Conservation (phyloP, 83 land plant species). For the Diphasiastrum complanatum region DNA sequence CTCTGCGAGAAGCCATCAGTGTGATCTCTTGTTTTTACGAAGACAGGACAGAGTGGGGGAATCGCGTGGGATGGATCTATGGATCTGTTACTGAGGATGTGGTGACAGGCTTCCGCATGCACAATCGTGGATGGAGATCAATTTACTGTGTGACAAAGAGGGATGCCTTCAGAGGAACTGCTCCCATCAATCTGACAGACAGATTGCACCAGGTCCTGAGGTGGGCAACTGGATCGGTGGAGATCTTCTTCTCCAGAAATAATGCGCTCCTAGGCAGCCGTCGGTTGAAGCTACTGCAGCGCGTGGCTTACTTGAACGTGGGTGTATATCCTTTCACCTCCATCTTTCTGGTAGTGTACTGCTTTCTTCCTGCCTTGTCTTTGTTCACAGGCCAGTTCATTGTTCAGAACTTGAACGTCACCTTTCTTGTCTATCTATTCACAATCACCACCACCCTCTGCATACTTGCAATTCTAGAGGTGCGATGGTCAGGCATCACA, state of each 20-base stretch:
- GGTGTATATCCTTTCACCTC: slow-evolving; percentile 3
- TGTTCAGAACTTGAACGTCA: slow-evolving; percentile 10
- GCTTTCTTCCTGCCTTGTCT: slow-evolving; percentile 20
- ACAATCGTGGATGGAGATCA: slow-evolving; percentile 21
- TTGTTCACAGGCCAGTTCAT: slow-evolving; percentile 2
- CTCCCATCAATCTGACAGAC: slow-evolving; percentile 24
- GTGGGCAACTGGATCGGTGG: slow-evolving; percentile 18
- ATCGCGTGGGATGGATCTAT: slow-evolving; percentile 22
- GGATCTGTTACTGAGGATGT: too few species aligned
- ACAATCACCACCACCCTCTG: slow-evolving; percentile 14
- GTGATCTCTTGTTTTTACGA: slow-evolving; percentile 43
- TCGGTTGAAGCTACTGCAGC: slow-evolving; percentile 18
- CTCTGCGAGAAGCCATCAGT: slow-evolving; percentile 54
- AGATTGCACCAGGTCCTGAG: not conserved
- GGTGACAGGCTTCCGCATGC: slow-evolving; percentile 23
- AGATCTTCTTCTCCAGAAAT: slow-evolving; percentile 28
- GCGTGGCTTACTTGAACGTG: slow-evolving; percentile 1
- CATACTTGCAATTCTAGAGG: slow-evolving; percentile 15
- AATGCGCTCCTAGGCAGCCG: slow-evolving; percentile 16
- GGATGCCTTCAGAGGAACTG: slow-evolving; percentile 24
- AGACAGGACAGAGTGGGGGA: slow-evolving; percentile 25
- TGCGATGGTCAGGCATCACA: slow-evolving; percentile 15
- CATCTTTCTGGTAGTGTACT: slow-evolving; percentile 19
- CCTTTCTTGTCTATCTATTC: slow-evolving; percentile 12
- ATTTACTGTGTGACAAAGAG: slow-evolving; percentile 15